A percentile compares a stretch with the other conserved stretches of the same genome.
Conservation (phyloP, 305 asterid genomes). For the Solanum chacoense region DNA sequence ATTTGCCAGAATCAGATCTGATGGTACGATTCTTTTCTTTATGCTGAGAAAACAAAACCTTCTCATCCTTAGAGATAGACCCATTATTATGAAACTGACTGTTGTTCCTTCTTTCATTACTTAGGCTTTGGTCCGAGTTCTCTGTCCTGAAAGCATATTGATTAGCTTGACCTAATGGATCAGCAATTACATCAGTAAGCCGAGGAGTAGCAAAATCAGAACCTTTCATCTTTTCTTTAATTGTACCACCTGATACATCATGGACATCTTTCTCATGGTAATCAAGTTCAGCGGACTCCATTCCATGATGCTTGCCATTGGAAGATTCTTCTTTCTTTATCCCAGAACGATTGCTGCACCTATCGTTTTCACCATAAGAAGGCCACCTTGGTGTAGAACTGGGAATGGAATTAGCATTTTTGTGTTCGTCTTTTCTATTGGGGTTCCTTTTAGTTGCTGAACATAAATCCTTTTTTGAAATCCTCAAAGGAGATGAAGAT, state of each 20-base stretch:
- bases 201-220: slow-evolving; percentile 10
- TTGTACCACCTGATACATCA: slow-evolving; percentile 5
- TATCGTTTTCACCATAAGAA: slow-evolving; percentile 39
- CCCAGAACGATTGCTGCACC: slow-evolving; percentile 26
- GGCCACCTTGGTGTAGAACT: slow-evolving; percentile 40
- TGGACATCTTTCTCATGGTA: slow-evolving; percentile 12
- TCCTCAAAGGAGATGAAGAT: slow-evolving; percentile 85
- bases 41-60: slow-evolving; percentile 16
- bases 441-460: slow-evolving; percentile 31
- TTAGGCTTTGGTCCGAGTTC: slow-evolving; percentile 9
- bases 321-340: slow-evolving; percentile 29
- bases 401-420: slow-evolving; percentile 31
- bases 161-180: slow-evolving; percentile 12
- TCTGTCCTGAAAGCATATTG: slow-evolving; percentile 9
- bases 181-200: neutral
- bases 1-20: slow-evolving; percentile 17
- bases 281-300: slow-evolving; percentile 17
- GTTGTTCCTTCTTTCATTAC: slow-evolving; percentile 10
- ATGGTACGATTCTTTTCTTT: slow-evolving; percentile 16
- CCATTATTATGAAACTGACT: slow-evolving; percentile 8
- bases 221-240: slow-evolving; percentile 13
- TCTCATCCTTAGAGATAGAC: slow-evolving; percentile 13
- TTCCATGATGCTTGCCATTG: slow-evolving; percentile 24
- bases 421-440: slow-evolving; percentile 31
- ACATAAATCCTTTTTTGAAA: slow-evolving; percentile 29